These are phyloP conservation scores for Phytophthora ramorum DNA, from an alignment of 352 stramenopile species.

Conservation along the genomic window DNA sequence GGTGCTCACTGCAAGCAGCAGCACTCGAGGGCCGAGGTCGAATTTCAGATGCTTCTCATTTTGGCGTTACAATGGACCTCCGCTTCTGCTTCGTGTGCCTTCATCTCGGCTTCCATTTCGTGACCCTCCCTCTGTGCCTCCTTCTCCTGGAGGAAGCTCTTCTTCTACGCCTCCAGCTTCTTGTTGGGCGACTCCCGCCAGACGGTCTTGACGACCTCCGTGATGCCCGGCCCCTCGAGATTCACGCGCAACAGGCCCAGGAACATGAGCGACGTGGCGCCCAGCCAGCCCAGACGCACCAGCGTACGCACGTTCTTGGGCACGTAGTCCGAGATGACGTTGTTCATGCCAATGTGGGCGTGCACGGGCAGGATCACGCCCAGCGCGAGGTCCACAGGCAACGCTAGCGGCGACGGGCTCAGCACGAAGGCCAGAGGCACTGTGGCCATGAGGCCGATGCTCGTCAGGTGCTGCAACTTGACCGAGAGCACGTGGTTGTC, in stretches of 20 bases:
- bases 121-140: constrained; percentile 13
- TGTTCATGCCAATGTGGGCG: constrained; percentile 94
- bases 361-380: constrained; percentile 89
- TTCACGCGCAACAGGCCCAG: constrained; percentile 87
- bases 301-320: constrained; percentile 78
- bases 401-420: constrained; percentile 71
- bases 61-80: constrained; percentile 22
- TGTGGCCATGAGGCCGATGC: constrained; percentile 57
- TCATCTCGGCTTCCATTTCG: constrained; percentile 31
- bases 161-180: constrained; percentile 42
- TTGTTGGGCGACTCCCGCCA: constrained; percentile 84
- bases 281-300: constrained; percentile 71
- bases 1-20: background rate
- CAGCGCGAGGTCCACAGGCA: constrained; percentile 84
- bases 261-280: constrained; percentile 80
- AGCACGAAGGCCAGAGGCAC: constrained; percentile 78
- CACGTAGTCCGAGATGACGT: constrained; percentile 95
- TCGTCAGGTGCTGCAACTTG: constrained; percentile 76
- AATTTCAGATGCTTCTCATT: constrained; percentile 27
- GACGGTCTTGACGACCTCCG: constrained; percentile 87
- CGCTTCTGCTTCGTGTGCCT: constrained; percentile 14
- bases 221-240: constrained; percentile 83
- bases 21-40: background rate
- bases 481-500: constrained; percentile 74
- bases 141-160: background rate